Evolutionary conservation across 495 filamentous ascomycete species (phyloP).

Genomic region (Penicillium ucsense): DNA sequence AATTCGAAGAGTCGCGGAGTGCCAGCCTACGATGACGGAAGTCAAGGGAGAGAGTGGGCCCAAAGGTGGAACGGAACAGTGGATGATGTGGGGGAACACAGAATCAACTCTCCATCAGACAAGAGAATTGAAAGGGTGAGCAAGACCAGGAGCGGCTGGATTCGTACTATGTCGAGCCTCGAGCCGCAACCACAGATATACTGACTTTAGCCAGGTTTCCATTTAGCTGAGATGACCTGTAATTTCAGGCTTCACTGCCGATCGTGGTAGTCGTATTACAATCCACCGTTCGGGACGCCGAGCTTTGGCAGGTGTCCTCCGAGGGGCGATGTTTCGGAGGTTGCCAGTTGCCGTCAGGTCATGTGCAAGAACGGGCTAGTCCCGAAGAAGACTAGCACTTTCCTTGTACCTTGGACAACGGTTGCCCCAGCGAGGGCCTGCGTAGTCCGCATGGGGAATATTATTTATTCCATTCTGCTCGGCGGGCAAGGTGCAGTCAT

Average conservation of each 20-base stretch:
- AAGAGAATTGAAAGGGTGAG: background rate
- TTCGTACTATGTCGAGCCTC: no score
- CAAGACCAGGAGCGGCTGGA: no score
- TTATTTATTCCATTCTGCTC: conserved; percentile 30
- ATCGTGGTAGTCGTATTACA: no score
- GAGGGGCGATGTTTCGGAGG: conserved; percentile 1
- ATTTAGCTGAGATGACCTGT: no score
- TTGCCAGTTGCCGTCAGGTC: conserved; percentile 21
- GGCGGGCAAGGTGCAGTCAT: background rate
- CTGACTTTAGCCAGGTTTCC: no score
- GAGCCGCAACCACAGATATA: no score
- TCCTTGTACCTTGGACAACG: conserved; percentile 30
- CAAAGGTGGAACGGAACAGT: conserved; percentile 15
- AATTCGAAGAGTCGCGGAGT: conserved; percentile 19
- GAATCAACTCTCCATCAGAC: conserved; percentile 8
- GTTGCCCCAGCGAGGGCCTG: conserved; percentile 29
- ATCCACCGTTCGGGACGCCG: background rate
- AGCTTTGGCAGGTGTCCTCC: background rate
- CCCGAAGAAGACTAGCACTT: conserved; percentile 12
- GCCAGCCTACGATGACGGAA: conserved; percentile 17
- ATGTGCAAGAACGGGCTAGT: conserved; percentile 14
- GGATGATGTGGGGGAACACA: conserved; percentile 8
- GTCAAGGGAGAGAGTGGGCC: conserved; percentile 27
- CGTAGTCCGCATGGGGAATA: conserved; percentile 19
- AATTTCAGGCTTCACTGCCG: no score